Evolutionary conservation across 116 monocot species (phyloP).

Genomic region (Cymodocea nodosa): DNA sequence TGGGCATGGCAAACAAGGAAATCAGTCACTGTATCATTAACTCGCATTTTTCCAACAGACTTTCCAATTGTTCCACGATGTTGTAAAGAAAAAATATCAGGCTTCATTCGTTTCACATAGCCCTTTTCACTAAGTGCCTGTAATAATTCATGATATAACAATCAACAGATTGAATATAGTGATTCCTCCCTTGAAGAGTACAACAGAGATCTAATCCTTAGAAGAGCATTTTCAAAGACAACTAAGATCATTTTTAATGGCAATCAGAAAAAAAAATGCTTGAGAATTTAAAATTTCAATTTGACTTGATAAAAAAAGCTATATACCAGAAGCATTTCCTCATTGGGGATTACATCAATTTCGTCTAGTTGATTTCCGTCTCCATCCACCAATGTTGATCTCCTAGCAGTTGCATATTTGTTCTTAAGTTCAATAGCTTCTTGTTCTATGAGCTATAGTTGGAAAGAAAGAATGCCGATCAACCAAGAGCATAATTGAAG

Average conservation of each 20-base stretch:
- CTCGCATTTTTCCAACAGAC: slow-evolving; percentile 94
- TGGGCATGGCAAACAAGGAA: slow-evolving; percentile 89
- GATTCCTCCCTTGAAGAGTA: too few relatives aligned
- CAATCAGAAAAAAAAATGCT: too few relatives aligned
- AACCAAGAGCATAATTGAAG: not conserved
- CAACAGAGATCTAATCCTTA: too few relatives aligned
- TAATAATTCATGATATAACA: slow-evolving; percentile 1
- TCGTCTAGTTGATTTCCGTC: slow-evolving; percentile 68
- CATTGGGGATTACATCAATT: slow-evolving; percentile 91
- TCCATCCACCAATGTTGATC: slow-evolving; percentile 65
- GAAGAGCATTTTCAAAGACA: too few relatives aligned
- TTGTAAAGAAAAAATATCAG: slow-evolving; percentile 78
- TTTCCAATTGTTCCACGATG: slow-evolving; percentile 94
- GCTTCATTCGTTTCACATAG: slow-evolving; percentile 86
- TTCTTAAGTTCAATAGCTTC: slow-evolving; percentile 88
- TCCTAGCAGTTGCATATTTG: slow-evolving; percentile 67
- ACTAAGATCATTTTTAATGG: too few relatives aligned
- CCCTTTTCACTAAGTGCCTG: slow-evolving; percentile 93
- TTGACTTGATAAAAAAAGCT: not conserved
- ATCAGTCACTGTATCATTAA: slow-evolving; percentile 82
- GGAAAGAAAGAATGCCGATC: not conserved
- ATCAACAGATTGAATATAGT: too few relatives aligned
- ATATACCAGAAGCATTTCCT: slow-evolving; percentile 91
- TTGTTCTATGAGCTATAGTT: slow-evolving; percentile 55
- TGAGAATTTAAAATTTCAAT: too few relatives aligned